These are phyloP conservation scores for Blepharisma japonicum DNA, from an alignment of 73 alveolate species.

Conservation along the genomic window DNA sequence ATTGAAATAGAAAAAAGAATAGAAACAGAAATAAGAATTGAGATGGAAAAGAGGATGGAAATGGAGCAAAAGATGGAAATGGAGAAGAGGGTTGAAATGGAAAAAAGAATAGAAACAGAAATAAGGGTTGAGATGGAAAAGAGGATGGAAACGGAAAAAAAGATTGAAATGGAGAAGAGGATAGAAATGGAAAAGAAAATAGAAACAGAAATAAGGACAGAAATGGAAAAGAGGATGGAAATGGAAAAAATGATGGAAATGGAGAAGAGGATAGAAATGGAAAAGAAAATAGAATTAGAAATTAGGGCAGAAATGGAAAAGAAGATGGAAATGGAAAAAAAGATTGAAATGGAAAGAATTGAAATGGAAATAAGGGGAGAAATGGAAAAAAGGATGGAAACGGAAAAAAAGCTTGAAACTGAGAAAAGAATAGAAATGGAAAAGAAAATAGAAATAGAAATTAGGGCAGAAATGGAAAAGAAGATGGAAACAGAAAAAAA, in stretches of 20 bases:
- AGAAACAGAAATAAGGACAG: not conserved
- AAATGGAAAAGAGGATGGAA: not conserved
- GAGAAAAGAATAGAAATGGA: no score
- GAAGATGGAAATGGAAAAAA: constrained; percentile 28
- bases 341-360: not conserved
- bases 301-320: not conserved
- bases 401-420: no score
- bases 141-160: not conserved
- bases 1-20: not conserved
- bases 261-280: constrained; percentile 23
- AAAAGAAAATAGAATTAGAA: not conserved
- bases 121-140: not conserved
- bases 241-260: not conserved
- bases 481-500: no score
- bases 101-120: not conserved
- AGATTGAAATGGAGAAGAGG: not conserved
- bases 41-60: not conserved
- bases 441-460: not conserved
- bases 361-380: no score
- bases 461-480: no score
- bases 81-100: not conserved
- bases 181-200: not conserved
- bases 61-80: not conserved
- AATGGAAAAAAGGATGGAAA: not conserved
- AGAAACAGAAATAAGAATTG: not conserved